A percentile compares a stretch with the other conserved stretches of the same genome.
These are phyloP conservation scores for Chaetomium strumarium DNA, from an alignment of 2,329 filamentous ascomycete genomes.

Conservation along the genomic window DNA sequence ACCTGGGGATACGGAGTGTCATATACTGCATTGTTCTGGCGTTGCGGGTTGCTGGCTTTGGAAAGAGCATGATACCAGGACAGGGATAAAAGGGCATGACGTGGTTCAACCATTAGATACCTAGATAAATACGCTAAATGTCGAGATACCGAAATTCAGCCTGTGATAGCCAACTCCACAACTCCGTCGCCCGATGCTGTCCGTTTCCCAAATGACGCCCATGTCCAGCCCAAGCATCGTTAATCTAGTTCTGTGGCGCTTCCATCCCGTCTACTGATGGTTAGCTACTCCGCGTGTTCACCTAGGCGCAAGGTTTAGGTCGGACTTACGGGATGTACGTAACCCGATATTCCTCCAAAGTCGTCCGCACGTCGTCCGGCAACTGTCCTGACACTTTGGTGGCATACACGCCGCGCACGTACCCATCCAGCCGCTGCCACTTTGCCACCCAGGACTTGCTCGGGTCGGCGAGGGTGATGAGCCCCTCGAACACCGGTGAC, in stretches of 20 bases:
- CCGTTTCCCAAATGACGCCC: not conserved
- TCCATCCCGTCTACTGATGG: constrained; percentile 46
- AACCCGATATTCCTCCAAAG: constrained; percentile 57
- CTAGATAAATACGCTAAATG: not conserved
- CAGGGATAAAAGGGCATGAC: not conserved
- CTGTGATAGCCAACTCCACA: constrained; percentile 14
- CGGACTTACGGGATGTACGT: constrained; percentile 59
- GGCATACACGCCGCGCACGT: constrained; percentile 85
- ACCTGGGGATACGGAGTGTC: not conserved
- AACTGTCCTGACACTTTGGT: constrained; percentile 85
- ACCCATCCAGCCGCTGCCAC: constrained; percentile 87
- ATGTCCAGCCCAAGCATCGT: not conserved
- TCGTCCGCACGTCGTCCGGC: constrained; percentile 57
- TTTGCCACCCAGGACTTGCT: constrained; percentile 87
- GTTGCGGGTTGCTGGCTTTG: constrained; percentile 1
- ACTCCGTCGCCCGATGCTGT: constrained; percentile 15
- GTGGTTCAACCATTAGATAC: constrained; percentile 5
- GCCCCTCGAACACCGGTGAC: constrained; percentile 89
- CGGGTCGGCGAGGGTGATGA: constrained; percentile 83
- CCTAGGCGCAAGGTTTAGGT: constrained; percentile 30
- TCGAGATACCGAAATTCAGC: constrained; percentile 1
- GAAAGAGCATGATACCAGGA: constrained; percentile 10
- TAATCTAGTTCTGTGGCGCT: constrained; percentile 46
- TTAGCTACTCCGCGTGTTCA: not conserved
- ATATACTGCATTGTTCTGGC: constrained; percentile 8